Conservation (phyloP, 2,329 filamentous ascomycete genomes). For the Trichoderma harzianum region DNA sequence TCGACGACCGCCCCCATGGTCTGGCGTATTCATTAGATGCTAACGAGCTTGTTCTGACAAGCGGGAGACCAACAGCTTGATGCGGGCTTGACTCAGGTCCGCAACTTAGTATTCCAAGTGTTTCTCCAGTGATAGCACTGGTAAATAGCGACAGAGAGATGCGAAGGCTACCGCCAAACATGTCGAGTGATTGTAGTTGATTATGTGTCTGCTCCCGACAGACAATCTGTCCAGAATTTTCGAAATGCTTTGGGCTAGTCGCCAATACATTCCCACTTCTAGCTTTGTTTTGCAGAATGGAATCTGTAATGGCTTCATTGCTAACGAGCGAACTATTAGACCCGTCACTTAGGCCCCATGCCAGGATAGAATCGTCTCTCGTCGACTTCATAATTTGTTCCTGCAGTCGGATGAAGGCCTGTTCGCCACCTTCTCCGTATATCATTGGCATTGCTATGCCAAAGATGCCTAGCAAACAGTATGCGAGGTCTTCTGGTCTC, state of each 20-base stretch:
- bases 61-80: constrained; percentile 6
- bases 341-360: constrained; percentile 14
- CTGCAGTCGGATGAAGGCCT: constrained; percentile 22
- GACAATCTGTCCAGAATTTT: constrained; percentile 13
- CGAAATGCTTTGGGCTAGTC: constrained; percentile 7
- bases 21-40: constrained; percentile 12
- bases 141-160: not conserved
- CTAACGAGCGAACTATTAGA: not conserved
- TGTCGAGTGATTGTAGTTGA: constrained; percentile 1
- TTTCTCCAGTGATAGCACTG: not conserved
- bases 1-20: not conserved
- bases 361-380: constrained; percentile 23
- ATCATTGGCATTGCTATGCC: constrained; percentile 21
- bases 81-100: not conserved
- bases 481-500: constrained; percentile 22
- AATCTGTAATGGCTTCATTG: not conserved
- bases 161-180: constrained; percentile 15
- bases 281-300: too few species aligned
- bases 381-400: constrained; percentile 21
- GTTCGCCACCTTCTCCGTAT: constrained; percentile 22
- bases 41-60: not conserved
- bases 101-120: constrained; percentile 14
- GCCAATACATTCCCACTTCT: not conserved
- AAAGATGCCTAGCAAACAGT: constrained; percentile 24
- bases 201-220: not conserved